A percentile compares a stretch with the other conserved stretches of the same genome.
Conservation (phyloP, 768 basidiomycete genomes). For the Porphyrellus cyaneotinctus region DNA sequence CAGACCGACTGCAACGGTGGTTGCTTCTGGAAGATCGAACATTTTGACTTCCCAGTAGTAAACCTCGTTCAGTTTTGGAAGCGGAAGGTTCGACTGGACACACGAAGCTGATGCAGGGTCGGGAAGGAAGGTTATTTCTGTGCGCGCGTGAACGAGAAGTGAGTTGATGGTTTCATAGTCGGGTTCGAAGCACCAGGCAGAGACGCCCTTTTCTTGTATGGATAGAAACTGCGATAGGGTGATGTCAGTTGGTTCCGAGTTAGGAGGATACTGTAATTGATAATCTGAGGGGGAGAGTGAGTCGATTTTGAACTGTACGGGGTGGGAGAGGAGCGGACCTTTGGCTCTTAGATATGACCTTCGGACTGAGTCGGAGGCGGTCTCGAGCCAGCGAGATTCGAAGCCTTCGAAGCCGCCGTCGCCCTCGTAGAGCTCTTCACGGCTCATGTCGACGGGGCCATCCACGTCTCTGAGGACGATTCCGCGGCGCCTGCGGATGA, state of each 20-base stretch:
- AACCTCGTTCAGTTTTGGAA: constrained; percentile 97
- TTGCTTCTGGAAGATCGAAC: constrained; percentile 89
- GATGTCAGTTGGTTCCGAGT: constrained; percentile 96
- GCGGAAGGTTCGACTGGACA: constrained; percentile 93
- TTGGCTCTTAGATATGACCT: constrained; percentile 81
- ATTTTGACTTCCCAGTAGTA: constrained; percentile 99
- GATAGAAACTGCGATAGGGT: constrained; percentile 97
- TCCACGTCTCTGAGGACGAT: constrained; percentile 82
- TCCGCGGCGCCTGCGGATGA: constrained; percentile 72
- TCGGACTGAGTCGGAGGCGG: constrained; percentile 58
- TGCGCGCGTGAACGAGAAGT: constrained; percentile 89
- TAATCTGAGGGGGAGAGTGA: constrained; percentile 49
- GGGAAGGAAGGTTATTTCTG: constrained; percentile 97
- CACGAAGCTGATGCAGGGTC: constrained; percentile 91
- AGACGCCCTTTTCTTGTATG: constrained; percentile 99
- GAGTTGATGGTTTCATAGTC: constrained; percentile 95
- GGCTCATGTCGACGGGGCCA: constrained; percentile 89
- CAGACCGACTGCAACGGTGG: constrained; percentile 87
- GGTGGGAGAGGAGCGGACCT: constrained; percentile 48
- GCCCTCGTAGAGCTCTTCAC: constrained; percentile 84
- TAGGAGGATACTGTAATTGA: constrained; percentile 86
- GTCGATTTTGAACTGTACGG: constrained; percentile 3
- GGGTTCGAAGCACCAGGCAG: constrained; percentile 98
- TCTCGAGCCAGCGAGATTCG: constrained; percentile 92
- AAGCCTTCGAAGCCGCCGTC: constrained; percentile 93